These are phyloP conservation scores for Parachaetomium inaequale DNA, from an alignment of 495 filamentous ascomycete genomes.

Conservation along the genomic window DNA sequence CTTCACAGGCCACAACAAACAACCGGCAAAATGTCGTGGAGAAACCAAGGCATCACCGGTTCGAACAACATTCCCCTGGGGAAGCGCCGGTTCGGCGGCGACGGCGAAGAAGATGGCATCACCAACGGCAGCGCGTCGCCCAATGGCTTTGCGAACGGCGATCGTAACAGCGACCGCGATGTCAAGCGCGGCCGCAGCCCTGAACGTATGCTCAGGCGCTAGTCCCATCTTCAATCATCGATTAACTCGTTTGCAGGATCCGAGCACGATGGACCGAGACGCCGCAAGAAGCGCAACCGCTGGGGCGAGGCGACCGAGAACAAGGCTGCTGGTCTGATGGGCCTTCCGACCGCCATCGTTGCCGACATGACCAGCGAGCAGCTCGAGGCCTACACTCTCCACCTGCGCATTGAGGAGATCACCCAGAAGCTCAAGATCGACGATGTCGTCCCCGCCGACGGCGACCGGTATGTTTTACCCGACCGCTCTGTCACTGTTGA, in stretches of 20 bases:
- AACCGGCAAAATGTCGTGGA: slow-evolving; percentile 70
- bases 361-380: slow-evolving; percentile 97
- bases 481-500: neutral
- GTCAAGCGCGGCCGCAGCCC: slow-evolving; percentile 57
- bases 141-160: slow-evolving; percentile 25
- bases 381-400: slow-evolving; percentile 90
- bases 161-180: slow-evolving; percentile 60
- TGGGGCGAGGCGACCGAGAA: slow-evolving; percentile 97
- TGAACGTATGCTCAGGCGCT: slow-evolving; percentile 36
- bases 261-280: slow-evolving; percentile 67
- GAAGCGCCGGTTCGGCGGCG: slow-evolving; percentile 77
- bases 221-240: neutral
- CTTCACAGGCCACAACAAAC: neutral
- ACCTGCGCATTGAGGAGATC: slow-evolving; percentile 96
- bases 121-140: slow-evolving; percentile 36
- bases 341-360: slow-evolving; percentile 90
- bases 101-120: slow-evolving; percentile 41
- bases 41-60: slow-evolving; percentile 92
- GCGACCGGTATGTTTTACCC: slow-evolving; percentile 68
- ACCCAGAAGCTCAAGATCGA: slow-evolving; percentile 98
- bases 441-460: slow-evolving; percentile 93
- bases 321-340: slow-evolving; percentile 97
- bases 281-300: slow-evolving; percentile 95
- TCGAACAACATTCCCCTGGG: slow-evolving; percentile 98
- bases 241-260: slow-evolving; percentile 26